Evolutionary conservation across 768 basidiomycete species (phyloP).

Genomic region (Mycena latifolia): DNA sequence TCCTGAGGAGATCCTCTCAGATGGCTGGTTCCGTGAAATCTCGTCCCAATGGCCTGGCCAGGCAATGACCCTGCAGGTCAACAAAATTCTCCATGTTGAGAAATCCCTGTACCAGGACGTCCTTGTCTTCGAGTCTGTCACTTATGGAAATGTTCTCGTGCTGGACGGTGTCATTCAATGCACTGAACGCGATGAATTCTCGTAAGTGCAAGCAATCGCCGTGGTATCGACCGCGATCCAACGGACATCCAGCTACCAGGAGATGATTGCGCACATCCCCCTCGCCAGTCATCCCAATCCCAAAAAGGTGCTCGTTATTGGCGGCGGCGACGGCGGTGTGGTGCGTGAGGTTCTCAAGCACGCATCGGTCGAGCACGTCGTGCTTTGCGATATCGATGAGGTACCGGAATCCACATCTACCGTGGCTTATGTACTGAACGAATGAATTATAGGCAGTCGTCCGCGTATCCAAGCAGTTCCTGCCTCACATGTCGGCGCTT

Average conservation of each 20-base stretch:
- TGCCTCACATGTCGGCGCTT: constrained; percentile 93
- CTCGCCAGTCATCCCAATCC: constrained; percentile 97
- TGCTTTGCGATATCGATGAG: constrained; percentile 98
- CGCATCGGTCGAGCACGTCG: constrained; percentile 88
- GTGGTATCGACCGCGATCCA: constrained; percentile 14
- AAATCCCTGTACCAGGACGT: constrained; percentile 97
- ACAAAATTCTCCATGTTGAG: constrained; percentile 94
- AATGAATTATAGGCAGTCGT: constrained; percentile 80
- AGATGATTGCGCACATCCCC: constrained; percentile 99
- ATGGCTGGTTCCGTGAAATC: constrained; percentile 97
- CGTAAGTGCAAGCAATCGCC: constrained; percentile 65
- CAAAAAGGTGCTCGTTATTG: constrained; percentile 95
- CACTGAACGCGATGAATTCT: constrained; percentile 99
- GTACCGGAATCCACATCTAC: constrained; percentile 49
- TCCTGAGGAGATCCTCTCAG: constrained; percentile 44
- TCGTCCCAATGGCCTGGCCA: constrained; percentile 97
- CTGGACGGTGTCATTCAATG: constrained; percentile 97
- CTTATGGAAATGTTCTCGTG: constrained; percentile 96
- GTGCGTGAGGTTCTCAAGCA: constrained; percentile 98
- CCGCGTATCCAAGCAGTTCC: constrained; percentile 92
- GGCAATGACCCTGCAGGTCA: constrained; percentile 97
- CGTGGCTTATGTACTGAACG: neutral
- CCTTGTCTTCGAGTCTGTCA: constrained; percentile 95
- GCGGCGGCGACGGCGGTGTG: constrained; percentile 98
- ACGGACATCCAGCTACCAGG: constrained; percentile 82